These are phyloP conservation scores for Allantophomopsis cytisporea DNA, from an alignment of 2,329 filamentous ascomycete species.

Conservation along the genomic window DNA sequence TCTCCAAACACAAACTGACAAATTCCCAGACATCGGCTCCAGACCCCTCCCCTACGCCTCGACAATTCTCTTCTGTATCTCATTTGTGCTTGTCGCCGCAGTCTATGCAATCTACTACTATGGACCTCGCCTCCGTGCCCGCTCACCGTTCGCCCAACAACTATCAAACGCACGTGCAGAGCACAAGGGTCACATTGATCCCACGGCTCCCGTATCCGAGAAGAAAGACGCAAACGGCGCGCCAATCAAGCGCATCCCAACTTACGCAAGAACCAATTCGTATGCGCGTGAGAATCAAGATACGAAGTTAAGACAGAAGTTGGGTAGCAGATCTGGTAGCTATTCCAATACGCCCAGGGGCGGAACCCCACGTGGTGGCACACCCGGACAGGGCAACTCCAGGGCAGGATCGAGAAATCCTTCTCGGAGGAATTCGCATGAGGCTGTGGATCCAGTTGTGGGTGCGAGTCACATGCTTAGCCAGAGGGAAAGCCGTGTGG, in stretches of 20 bases:
- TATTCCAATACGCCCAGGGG: slow-evolving; percentile 1
- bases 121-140: slow-evolving; percentile 42
- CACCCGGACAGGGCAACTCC: no score
- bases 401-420: no score
- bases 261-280: slow-evolving; percentile 8
- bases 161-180: slow-evolving; percentile 27
- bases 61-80: slow-evolving; percentile 50
- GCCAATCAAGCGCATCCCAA: slow-evolving; percentile 3
- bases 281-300: slow-evolving; percentile 12
- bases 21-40: slow-evolving; percentile 32
- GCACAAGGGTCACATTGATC: slow-evolving; percentile 2
- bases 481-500: no score
- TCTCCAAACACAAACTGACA: background rate
- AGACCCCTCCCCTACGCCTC: slow-evolving; percentile 42
- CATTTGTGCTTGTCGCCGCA: slow-evolving; percentile 44
- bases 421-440: no score
- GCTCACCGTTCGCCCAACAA: slow-evolving; percentile 51
- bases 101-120: slow-evolving; percentile 57
- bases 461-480: no score
- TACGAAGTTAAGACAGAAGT: slow-evolving; percentile 8
- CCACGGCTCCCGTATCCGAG: slow-evolving; percentile 2
- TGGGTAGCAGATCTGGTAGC: slow-evolving; percentile 10
- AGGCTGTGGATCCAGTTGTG: no score
- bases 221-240: no score
- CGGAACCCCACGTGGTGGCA: no score